These are phyloP conservation scores for Glonium stellatum DNA, from an alignment of 495 filamentous ascomycete genomes.

Conservation along the genomic window DNA sequence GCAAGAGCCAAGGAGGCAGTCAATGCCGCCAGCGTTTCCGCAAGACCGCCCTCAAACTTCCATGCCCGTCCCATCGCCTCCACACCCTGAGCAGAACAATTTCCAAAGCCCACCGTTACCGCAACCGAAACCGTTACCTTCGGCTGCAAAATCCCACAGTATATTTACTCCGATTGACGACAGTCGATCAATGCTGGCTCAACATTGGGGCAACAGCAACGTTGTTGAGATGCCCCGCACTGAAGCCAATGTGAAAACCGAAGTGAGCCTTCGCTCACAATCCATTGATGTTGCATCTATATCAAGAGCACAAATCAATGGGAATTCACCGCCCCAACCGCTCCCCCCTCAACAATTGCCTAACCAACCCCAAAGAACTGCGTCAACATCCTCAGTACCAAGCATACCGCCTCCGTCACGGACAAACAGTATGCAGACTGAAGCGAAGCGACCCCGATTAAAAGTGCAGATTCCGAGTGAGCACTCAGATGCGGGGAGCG, in stretches of 20 bases:
- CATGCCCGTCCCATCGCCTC: conserved; percentile 39
- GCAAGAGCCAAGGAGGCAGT: conserved; percentile 57
- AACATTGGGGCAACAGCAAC: conserved; percentile 63
- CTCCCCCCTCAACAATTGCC: conserved; percentile 8
- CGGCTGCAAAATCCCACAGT: conserved; percentile 67
- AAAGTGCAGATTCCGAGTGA: conserved; percentile 94
- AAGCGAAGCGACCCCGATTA: conserved; percentile 66
- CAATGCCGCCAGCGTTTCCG: conserved; percentile 53
- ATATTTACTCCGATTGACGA: conserved; percentile 98
- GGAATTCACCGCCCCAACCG: conserved; percentile 22
- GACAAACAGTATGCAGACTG: conserved; percentile 58
- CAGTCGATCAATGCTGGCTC: conserved; percentile 76
- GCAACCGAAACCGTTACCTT: conserved; percentile 60
- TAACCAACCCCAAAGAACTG: conserved; percentile 24
- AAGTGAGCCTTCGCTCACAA: conserved; percentile 48
- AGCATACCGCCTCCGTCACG: conserved; percentile 55
- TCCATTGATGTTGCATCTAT: conserved; percentile 57
- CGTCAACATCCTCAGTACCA: conserved; percentile 30
- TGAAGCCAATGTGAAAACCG: conserved; percentile 34
- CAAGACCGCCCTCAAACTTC: conserved; percentile 44
- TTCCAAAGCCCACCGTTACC: conserved; percentile 42
- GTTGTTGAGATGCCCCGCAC: conserved; percentile 43
- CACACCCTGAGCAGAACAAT: conserved; percentile 43
- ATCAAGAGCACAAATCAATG: conserved; percentile 35
- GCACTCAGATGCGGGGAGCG: conserved; percentile 73